Evolutionary conservation across 2,329 filamentous ascomycete genomes (phyloP), one percentile per base, ranked within the genome.

Genomic region (Penicillium sclerotiorum): DNA sequence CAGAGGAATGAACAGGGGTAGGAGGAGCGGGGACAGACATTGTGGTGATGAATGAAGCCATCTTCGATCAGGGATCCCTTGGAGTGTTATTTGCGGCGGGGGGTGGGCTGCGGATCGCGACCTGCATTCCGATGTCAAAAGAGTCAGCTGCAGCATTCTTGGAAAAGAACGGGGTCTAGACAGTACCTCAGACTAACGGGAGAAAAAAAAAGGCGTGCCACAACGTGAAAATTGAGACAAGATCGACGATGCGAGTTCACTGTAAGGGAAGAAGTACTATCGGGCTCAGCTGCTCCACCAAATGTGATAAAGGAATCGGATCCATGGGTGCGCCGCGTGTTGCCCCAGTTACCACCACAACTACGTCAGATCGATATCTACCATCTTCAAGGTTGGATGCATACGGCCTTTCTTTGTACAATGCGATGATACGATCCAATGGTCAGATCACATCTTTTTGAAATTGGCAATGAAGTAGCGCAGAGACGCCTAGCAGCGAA

Each of bases 21-120:
- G 70, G 68, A 53, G 56, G 57, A 63, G 61, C 64, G 68, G 71
- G 71, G 57, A 88, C 86, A 76, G 79, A 90, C 87, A 90, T 88
- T 70, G 88, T 91, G 61, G 86, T 89, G 68, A 91, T 87, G 76
- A 91, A 89, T 60, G 87, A 88, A 68, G 86, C 82, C 88, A 90
- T 90, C 23, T 52, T 46, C 42, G 43, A 22, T 54, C 27, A 45
- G 43, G 13, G 38, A 32, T 53, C 44, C 52, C 46, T 51, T 54
- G 40, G 47, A 12, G 37, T 45, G 36, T 39, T 56, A 49, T 58
- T 54, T 52, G 58, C 46, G 55, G 49, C 28, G 47, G 46, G 50
- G 55, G 47, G 39, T n/a, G n/a, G 45, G 39, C 49, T 47, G 56
- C 53, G 56, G 59, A 64, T 61, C 57, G 55, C 37, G 42, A 47